These are phyloP conservation scores for Baudoinia panamericana DNA, from an alignment of 495 filamentous ascomycete genomes.

Conservation along the genomic window DNA sequence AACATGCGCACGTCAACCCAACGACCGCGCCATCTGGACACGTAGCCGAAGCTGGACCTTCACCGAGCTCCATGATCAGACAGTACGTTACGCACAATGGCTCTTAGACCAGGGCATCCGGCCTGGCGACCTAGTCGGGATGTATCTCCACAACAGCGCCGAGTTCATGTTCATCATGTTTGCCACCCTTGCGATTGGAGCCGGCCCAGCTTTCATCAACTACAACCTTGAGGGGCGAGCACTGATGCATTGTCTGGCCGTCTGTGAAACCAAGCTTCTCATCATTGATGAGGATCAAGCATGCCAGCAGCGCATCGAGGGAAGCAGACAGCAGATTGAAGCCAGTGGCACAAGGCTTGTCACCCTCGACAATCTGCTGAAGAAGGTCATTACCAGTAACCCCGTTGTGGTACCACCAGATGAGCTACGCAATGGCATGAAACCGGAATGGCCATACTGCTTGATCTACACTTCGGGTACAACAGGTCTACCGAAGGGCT, in stretches of 20 bases:
- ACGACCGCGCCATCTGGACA: constrained; percentile 6
- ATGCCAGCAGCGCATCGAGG: constrained; percentile 43
- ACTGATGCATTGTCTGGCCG: constrained; percentile 53
- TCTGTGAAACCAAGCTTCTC: constrained; percentile 44
- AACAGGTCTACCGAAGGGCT: constrained; percentile 42
- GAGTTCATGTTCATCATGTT: constrained; percentile 55
- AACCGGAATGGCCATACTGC: constrained; percentile 9
- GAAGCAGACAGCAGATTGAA: constrained; percentile 35
- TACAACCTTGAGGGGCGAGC: constrained; percentile 53
- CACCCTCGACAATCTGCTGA: constrained; percentile 37
- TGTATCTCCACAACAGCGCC: constrained; percentile 55
- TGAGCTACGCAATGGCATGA: constrained; percentile 29
- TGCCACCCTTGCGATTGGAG: constrained; percentile 50
- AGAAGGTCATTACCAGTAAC: constrained; percentile 34
- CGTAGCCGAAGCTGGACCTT: constrained; percentile 34
- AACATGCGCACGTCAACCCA: constrained; percentile 2
- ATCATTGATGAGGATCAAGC: constrained; percentile 51
- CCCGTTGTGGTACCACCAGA: constrained; percentile 39
- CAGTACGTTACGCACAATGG: constrained; percentile 52
- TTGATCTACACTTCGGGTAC: constrained; percentile 36
- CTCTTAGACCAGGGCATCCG: constrained; percentile 46
- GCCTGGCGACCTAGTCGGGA: constrained; percentile 49
- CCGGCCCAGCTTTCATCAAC: constrained; percentile 59
- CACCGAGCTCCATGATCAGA: constrained; percentile 41
- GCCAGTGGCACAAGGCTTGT: constrained; percentile 40